Evolutionary conservation across 73 alveolate species (phyloP), one percentile per base, ranked within the genome.

Genomic region (Stentor coeruleus): DNA sequence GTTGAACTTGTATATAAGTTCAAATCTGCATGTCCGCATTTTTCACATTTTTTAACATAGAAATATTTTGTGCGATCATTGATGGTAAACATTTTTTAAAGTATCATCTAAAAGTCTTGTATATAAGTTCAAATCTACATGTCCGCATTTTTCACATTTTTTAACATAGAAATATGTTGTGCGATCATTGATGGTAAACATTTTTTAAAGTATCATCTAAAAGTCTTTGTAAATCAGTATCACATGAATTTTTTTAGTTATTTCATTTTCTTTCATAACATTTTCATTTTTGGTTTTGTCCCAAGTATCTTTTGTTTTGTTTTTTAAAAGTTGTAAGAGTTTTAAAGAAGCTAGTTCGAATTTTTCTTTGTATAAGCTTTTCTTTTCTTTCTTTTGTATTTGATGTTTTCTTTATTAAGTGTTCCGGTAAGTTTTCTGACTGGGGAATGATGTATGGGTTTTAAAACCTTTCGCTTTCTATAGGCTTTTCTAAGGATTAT

Each of bases 21-120:
- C 37, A 66, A 66, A 66, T 33, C 79, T 20, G n/a, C n/a, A 66
- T 66, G 79, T 1, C 79, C 79, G 33, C 79, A 66, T 20, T 66
- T 66, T 66, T 66, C 37, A 2, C 79, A 66, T 66, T 66, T 66
- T 0, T 66, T 31, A 66, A 49, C 6, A 49, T 49, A 6, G 66
- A 49, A 6, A 20, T 6, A 6, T 49, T 6, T 11, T 11, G 28
- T 11, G 66, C 20, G n/a, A n/a, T n/a, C n/a, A n/a, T n/a, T 20
- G 6, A 20, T 20, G 66, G 66, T 11, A 49, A 11, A 49, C 6
- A 49, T 20, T 49, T 49, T 49, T 20, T 6, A 49, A 49, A 20
- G 66, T 49, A 11, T 49, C 66, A 11, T 49, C 66, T 11, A 49
- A 20, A 6, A 49, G 6, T 20, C 28, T 11, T 20, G n/a, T n/a